Base-by-base conservation (phyloP, 1,284 basidiomycete species). In the Coniferiporia weirii region DNA sequence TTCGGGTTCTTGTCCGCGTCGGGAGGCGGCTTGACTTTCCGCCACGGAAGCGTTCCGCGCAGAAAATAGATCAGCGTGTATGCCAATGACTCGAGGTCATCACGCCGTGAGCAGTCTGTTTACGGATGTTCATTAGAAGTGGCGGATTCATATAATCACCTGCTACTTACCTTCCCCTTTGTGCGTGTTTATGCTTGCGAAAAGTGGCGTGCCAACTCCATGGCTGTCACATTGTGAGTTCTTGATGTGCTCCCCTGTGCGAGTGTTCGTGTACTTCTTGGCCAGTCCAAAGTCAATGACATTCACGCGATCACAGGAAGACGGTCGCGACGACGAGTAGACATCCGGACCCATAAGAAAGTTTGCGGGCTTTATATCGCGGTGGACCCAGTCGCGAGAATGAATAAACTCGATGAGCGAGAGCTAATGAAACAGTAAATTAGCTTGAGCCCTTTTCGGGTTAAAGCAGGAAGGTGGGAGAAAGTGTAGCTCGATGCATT, bases 221-320 rank as follows among this genome's bases (percentile, higher is more conserved):
- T 89, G 86, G 72, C 91, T 89, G 67, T 91, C 89, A 54, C 57
- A 59, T 27, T 51, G 51, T 12, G 56, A 51, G 49, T 62, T 62
- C 76, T 83, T 82, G 64, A 98, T 91, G 74, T 98, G 95, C 52
- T 85, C 79, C 65, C 89, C 86, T 1, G 93, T 95, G 66, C 86
- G 85, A 8, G 89, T 76, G 73, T 98, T 93, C 51, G 94, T 85
- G 75, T 91, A 98, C 73, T 95, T 95, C 75, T 97, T 97, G 7
- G 95, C 94, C 47, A 98, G 86, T 59, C 95, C 95, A 73, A 98
- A 98, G 77, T 98, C 96, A 70, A 98, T 98, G 65, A 98, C 83
- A 72, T 93, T 95, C 70, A 97, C 84, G 54, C 85, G 73, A 65
- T 80, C 78, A 48, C 57, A 59, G 20, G 61, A 62, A 27, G 61